These are phyloP conservation scores for Peronospora farinosa DNA, from an alignment of 352 stramenopile species.

Conservation along the genomic window DNA sequence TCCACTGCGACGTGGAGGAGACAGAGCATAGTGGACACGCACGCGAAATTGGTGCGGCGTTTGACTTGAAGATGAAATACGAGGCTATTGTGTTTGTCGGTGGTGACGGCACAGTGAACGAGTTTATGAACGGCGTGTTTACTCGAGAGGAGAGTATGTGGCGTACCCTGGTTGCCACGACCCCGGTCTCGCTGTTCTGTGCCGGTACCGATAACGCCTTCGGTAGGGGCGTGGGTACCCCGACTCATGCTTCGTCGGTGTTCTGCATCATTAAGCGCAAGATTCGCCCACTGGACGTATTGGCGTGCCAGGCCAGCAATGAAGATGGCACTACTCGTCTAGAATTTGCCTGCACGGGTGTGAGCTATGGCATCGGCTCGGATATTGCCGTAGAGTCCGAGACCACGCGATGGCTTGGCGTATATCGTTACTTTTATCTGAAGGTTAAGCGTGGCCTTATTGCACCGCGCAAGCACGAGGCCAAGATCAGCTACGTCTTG, in stretches of 20 bases:
- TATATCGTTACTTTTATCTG: slow-evolving; percentile 68
- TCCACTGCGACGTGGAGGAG: slow-evolving; percentile 72
- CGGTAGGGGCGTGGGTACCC: slow-evolving; percentile 58
- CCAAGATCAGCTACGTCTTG: slow-evolving; percentile 69
- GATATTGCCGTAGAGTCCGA: slow-evolving; percentile 77
- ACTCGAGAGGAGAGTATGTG: slow-evolving; percentile 60
- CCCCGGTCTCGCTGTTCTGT: slow-evolving; percentile 60
- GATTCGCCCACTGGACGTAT: slow-evolving; percentile 67
- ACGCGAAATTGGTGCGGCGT: slow-evolving; percentile 55
- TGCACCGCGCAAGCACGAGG: slow-evolving; percentile 42
- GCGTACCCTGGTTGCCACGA: slow-evolving; percentile 66
- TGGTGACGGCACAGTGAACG: slow-evolving; percentile 73
- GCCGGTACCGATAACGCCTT: slow-evolving; percentile 78
- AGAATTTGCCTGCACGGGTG: slow-evolving; percentile 69
- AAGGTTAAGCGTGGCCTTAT: slow-evolving; percentile 64
- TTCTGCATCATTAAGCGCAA: slow-evolving; percentile 82
- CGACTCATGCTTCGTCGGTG: slow-evolving; percentile 53
- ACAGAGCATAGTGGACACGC: slow-evolving; percentile 68
- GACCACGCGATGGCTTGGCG: slow-evolving; percentile 54
- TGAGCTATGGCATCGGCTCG: slow-evolving; percentile 65
- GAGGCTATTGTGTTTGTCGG: slow-evolving; percentile 75
- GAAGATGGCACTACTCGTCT: slow-evolving; percentile 42
- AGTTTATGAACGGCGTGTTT: slow-evolving; percentile 83
- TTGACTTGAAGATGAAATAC: slow-evolving; percentile 56
- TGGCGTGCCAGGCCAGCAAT: slow-evolving; percentile 46